phyloP scores from a whole-genome alignment of 176 grass and related monocot species.

The Oryza punctata region DNA sequence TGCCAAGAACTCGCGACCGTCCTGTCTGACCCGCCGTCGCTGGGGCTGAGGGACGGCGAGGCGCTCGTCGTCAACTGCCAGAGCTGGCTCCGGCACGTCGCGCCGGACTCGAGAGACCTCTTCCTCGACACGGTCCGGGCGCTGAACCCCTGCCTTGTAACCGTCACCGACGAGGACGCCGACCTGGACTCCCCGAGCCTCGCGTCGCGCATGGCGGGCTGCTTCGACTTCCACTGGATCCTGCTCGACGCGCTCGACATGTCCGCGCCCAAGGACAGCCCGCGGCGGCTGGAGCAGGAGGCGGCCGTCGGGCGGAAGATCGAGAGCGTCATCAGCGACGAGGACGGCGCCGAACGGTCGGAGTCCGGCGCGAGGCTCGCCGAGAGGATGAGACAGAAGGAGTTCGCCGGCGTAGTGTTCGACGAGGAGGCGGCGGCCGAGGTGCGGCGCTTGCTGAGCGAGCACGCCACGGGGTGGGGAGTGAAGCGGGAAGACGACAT shows the following conservation, averaged over 20 bases:
- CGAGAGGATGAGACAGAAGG: slow-evolving; percentile 68
- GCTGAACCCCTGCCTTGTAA: slow-evolving; percentile 69
- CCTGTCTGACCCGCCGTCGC: slow-evolving; percentile 24
- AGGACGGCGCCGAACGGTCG: slow-evolving; percentile 57
- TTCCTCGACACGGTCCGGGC: slow-evolving; percentile 53
- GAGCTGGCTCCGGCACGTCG: slow-evolving; percentile 72
- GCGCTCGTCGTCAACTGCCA: slow-evolving; percentile 87
- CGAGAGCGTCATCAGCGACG: slow-evolving; percentile 71
- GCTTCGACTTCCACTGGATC: slow-evolving; percentile 93
- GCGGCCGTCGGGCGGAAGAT: slow-evolving; percentile 80
- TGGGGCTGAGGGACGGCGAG: slow-evolving; percentile 58
- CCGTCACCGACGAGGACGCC: slow-evolving; percentile 84
- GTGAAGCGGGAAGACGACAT: slow-evolving; percentile 85
- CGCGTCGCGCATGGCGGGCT: slow-evolving; percentile 55
- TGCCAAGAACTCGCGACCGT: slow-evolving; percentile 53
- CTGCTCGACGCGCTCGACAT: slow-evolving; percentile 89
- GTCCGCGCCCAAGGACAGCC: slow-evolving; percentile 66
- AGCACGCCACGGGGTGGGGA: slow-evolving; percentile 89
- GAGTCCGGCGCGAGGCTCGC: slow-evolving; percentile 61
- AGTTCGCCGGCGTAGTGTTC: slow-evolving; percentile 54
- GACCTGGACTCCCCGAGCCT: slow-evolving; percentile 76
- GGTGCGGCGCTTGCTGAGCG: slow-evolving; percentile 71
- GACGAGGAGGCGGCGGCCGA: slow-evolving; percentile 60
- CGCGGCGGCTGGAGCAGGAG: slow-evolving; percentile 69
- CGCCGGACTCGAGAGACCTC: slow-evolving; percentile 37